These are phyloP conservation scores for Boletellus ananiceps DNA, from an alignment of 768 basidiomycete genomes.

Conservation along the genomic window DNA sequence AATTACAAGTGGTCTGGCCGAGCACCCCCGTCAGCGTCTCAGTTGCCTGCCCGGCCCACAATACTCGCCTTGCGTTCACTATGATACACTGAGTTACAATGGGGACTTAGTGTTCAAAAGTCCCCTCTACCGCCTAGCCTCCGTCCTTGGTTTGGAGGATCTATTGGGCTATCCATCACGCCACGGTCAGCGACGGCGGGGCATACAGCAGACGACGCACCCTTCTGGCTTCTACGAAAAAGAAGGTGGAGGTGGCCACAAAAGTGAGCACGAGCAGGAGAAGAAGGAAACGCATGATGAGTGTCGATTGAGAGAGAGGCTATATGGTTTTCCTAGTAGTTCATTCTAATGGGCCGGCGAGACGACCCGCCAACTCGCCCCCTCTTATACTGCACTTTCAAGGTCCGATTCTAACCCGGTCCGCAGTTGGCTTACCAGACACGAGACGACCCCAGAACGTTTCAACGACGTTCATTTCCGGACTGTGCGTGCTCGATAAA, in stretches of 20 bases:
- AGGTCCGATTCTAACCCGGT: conserved; percentile 14
- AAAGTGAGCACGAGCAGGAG: conserved; percentile 27
- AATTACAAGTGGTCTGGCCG: conserved; percentile 14
- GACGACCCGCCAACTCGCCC: not conserved
- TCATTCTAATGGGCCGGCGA: conserved; percentile 28
- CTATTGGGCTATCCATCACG: conserved; percentile 15
- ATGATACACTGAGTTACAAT: conserved; percentile 20
- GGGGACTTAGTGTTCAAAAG: conserved; percentile 28
- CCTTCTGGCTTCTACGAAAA: conserved; percentile 28
- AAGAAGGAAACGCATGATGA: conserved; percentile 25
- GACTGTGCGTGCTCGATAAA: conserved; percentile 1
- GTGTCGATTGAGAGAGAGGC: not conserved
- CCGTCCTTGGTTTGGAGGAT: conserved; percentile 11
- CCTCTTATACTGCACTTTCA: conserved; percentile 26
- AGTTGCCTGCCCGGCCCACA: not conserved
- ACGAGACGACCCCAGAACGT: conserved; percentile 27
- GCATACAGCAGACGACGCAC: conserved; percentile 12
- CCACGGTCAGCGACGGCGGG: conserved; percentile 4
- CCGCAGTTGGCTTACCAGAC: conserved; percentile 4
- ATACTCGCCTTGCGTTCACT: conserved; percentile 13
- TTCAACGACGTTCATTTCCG: conserved; percentile 21
- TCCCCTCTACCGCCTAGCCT: conserved; percentile 13
- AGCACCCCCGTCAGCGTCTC: not conserved
- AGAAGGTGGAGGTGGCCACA: conserved; percentile 27
- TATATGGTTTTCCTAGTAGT: conserved; percentile 18